Conservation (phyloP, 208 protist species). For the Phytomonas serpens region DNA sequence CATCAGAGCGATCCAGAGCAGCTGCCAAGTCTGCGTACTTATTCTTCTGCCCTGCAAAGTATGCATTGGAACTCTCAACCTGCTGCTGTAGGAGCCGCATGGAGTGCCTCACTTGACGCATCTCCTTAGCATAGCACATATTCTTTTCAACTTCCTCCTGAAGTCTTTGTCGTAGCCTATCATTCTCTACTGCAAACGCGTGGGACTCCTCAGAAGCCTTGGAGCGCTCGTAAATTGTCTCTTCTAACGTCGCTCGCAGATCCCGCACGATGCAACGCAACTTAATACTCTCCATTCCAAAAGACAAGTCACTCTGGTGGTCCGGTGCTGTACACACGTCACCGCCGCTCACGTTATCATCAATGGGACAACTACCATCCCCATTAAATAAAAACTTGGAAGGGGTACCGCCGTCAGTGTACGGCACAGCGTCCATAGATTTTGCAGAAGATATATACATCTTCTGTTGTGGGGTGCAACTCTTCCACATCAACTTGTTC, state of each 20-base stretch:
- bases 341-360: background rate
- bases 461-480: background rate
- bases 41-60: background rate
- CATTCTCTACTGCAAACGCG: background rate
- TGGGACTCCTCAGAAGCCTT: background rate
- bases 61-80: background rate
- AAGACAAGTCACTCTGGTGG: background rate
- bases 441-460: constrained; percentile 1
- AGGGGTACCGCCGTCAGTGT: background rate
- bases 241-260: background rate
- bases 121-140: background rate
- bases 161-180: background rate
- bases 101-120: constrained; percentile 1
- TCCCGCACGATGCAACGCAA: background rate
- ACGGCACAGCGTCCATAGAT: background rate
- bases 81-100: constrained; percentile 6
- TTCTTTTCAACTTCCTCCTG: background rate
- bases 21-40: background rate
- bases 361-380: background rate
- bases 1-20: constrained; percentile 2
- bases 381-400: background rate
- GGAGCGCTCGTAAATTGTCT: background rate
- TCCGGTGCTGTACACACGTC: background rate
- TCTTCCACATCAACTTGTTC: constrained; percentile 2
- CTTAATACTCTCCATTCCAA: constrained; percentile 1